These are phyloP conservation scores for Hypoxylon perforatum DNA, from an alignment of 495 filamentous ascomycete genomes.

Conservation along the genomic window DNA sequence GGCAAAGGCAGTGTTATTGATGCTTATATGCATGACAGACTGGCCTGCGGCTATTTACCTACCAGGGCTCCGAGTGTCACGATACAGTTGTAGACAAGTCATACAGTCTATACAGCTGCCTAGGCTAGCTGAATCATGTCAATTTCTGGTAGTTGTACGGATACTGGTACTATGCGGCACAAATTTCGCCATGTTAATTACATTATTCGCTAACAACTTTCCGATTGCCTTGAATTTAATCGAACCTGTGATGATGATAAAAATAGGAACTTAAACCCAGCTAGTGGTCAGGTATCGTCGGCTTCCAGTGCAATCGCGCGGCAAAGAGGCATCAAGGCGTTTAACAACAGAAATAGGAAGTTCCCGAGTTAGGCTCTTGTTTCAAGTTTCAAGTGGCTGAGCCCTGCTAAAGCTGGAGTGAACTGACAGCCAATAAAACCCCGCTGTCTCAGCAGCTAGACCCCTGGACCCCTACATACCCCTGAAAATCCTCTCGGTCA, in stretches of 20 bases:
- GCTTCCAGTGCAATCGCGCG: slow-evolving; percentile 24
- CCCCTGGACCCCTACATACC: slow-evolving; percentile 9
- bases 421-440: slow-evolving; percentile 24
- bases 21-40: too few relatives aligned
- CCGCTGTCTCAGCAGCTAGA: slow-evolving; percentile 9
- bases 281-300: not conserved
- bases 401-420: slow-evolving; percentile 2
- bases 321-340: slow-evolving; percentile 18
- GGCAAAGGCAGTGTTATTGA: too few relatives aligned
- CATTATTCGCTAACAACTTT: too few relatives aligned
- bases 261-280: not conserved
- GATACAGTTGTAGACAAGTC: too few relatives aligned
- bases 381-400: slow-evolving; percentile 24
- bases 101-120: too few relatives aligned
- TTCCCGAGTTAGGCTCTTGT: slow-evolving; percentile 8
- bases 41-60: too few relatives aligned
- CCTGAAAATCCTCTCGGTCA: slow-evolving; percentile 30
- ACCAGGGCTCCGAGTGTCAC: too few relatives aligned
- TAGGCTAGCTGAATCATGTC: too few relatives aligned
- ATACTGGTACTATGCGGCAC: too few relatives aligned
- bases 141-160: too few relatives aligned
- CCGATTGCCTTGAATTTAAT: too few relatives aligned
- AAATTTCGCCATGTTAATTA: too few relatives aligned
- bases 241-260: not conserved
- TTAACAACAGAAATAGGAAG: slow-evolving; percentile 24